Evolutionary conservation across 495 filamentous ascomycete genomes (phyloP).

Genomic region (Penicillium lividum): DNA sequence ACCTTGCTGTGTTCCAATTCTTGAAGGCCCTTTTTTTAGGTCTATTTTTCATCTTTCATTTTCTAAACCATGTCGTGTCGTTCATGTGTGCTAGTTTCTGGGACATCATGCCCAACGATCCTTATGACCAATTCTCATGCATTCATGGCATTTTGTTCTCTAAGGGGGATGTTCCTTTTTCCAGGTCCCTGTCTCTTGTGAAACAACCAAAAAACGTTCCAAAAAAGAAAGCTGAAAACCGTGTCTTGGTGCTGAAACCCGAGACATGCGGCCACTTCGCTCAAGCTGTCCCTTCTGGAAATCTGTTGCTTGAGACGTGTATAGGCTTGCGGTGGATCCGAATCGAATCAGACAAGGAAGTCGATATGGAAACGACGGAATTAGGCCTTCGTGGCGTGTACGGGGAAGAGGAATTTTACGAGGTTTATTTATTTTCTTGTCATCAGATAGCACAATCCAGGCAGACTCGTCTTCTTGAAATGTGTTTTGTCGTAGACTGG

Average conservation of each 20-base stretch:
- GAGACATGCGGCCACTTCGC: background rate
- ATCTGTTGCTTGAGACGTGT: background rate
- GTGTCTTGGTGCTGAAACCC: background rate
- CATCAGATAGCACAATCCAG: slow-evolving; percentile 16
- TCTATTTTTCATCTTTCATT: slow-evolving; percentile 28
- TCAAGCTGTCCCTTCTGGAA: background rate
- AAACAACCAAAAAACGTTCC: slow-evolving; percentile 17
- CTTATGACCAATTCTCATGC: slow-evolving; percentile 48
- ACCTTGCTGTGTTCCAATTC: slow-evolving; percentile 25
- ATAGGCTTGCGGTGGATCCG: background rate
- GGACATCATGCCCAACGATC: slow-evolving; percentile 47
- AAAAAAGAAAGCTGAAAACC: slow-evolving; percentile 6
- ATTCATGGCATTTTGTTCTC: slow-evolving; percentile 44
- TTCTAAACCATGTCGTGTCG: slow-evolving; percentile 12
- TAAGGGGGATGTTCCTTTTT: slow-evolving; percentile 3
- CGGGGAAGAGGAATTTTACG: slow-evolving; percentile 6
- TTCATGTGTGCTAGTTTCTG: slow-evolving; percentile 24
- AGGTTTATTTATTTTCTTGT: slow-evolving; percentile 9
- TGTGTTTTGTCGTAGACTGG: slow-evolving; percentile 6
- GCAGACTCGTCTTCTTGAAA: slow-evolving; percentile 7
- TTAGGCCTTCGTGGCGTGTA: background rate
- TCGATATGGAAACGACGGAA: slow-evolving; percentile 2
- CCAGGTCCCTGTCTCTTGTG: slow-evolving; percentile 8
- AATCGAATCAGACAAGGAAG: background rate
- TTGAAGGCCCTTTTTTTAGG: slow-evolving; percentile 9